Evolutionary conservation across 116 monocot species (phyloP), one percentile per base, ranked within the genome.

Genomic region (Cymodocea nodosa): DNA sequence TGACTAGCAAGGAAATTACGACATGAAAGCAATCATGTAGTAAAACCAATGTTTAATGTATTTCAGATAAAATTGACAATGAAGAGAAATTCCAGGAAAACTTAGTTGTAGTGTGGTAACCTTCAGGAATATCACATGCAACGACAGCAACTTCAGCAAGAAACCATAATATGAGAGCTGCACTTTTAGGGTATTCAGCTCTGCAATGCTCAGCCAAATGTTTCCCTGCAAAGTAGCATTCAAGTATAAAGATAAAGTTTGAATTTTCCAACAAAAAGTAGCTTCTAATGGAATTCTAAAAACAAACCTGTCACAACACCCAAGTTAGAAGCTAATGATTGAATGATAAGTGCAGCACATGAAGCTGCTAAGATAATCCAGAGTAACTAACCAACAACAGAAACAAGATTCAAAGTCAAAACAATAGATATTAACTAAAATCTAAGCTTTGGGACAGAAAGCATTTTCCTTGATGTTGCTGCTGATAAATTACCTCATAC

Each of bases 191-290:
- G 50, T 97, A 97, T 61, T 97, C 95, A 63, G 87, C 82, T 80
- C 91, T 83, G 62, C 95, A 97, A 67, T 97, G 95, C 80, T 97
- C 95, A 39, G 95, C 85, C 67, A 98, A 78, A 86, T 98, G 92
- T 57, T 86, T 98, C 59, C 91, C 91, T 98, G 76, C 58, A 56
- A 79, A 50, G 5, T 50, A 18, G 16, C 23, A 15, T 66, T 52
- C 25, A 50, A 35, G 15, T 3, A 35, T 60, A 13, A 64, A 48
- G 4, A 51, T 14, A 23, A 18, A 7, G 20, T 5, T 20, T 19
- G 40, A 37, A 48, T 20, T 48, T 50, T 23, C 12, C 11, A 64
- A 64, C 35, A 48, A 23, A 64, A 15, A 12, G 44, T 34, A 39
- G 16, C 35, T 30, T 4, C 8, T 5, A 15, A 30, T 4, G 11